Percentiles rank a stretch among this genome's conserved stretches.
Evolutionary conservation across 495 filamentous ascomycete genomes (phyloP).

Genomic region (Aspergillus asperescens): DNA sequence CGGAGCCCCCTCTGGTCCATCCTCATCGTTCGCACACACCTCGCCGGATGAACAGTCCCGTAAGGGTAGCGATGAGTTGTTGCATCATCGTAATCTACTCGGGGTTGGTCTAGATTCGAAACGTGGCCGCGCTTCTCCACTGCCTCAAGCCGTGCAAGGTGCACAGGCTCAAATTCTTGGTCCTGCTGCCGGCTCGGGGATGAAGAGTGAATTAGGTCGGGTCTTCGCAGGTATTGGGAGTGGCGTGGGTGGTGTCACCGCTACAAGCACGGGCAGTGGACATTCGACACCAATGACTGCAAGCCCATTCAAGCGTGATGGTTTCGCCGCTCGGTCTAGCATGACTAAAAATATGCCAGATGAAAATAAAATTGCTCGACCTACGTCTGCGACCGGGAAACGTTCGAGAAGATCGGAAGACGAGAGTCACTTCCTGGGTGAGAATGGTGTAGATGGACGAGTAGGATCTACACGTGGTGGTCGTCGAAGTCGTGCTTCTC

Average conservation of each 20-base stretch:
- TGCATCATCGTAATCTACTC: constrained; percentile 43
- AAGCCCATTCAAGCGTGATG: constrained; percentile 52
- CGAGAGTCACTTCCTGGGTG: constrained; percentile 52
- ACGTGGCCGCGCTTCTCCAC: constrained; percentile 59
- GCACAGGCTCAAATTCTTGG: constrained; percentile 73
- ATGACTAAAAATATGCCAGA: constrained; percentile 34
- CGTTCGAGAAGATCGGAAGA: constrained; percentile 53
- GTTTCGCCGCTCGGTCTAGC: constrained; percentile 29
- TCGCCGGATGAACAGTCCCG: constrained; percentile 36
- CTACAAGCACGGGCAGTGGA: constrained; percentile 48
- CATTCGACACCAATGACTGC: constrained; percentile 50
- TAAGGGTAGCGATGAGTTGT: constrained; percentile 56
- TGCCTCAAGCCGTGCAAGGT: constrained; percentile 89
- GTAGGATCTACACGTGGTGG: constrained; percentile 48
- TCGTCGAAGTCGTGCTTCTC: constrained; percentile 51
- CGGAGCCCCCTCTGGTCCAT: constrained; percentile 21
- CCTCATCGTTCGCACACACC: constrained; percentile 24
- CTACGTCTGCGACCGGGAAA: constrained; percentile 51
- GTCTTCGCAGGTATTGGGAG: constrained; percentile 91
- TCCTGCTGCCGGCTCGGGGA: constrained; percentile 70
- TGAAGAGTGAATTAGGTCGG: constrained; percentile 86
- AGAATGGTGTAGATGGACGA: constrained; percentile 57
- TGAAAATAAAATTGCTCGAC: constrained; percentile 37
- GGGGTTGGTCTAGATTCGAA: constrained; percentile 42
- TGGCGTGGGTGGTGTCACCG: constrained; percentile 63